Evolutionary conservation across 495 filamentous ascomycete species (phyloP), one percentile per base, ranked within the genome.

Genomic region (Penicillium lagena): DNA sequence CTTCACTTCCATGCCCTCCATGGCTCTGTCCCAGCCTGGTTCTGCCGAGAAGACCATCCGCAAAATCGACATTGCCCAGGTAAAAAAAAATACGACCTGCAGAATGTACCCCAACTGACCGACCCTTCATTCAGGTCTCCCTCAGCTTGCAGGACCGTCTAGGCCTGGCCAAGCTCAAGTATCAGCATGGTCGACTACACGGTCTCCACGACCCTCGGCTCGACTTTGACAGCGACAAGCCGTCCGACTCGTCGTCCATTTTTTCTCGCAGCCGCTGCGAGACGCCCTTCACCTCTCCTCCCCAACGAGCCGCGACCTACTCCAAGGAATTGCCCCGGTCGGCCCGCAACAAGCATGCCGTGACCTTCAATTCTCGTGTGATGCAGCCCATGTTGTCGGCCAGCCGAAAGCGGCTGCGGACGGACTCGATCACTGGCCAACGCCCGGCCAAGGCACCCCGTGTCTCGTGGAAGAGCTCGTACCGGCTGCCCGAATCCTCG

Each of bases 81-180:
- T 95, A 29, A 27, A 37, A 45, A 13, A 34, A 42, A 42, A 29
- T 41, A n/a, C 33, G 6, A 22, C 22, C 22, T 22, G 22, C 22
- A 3, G 6, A 22, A 22, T 22, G 22, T 22, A 6, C 22, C 22
- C 22, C 22, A 22, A 22, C 22, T 22, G 22, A 22, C 22, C 58
- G 28, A 58, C 49, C 12, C 28, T 30, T 9, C 35, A 29, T 17
- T 34, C 50, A 98, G 93, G 93, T 97, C 67, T 93, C 89, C 43
- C 73, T 90, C 64, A 84, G 82, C 56, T 72, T 99, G 30, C 88
- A 95, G 65, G 86, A 94, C 70, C 89, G 91, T 36, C 77, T 99
- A 30, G 91, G 94, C 52, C 78, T 97, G 40, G 93, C 93, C 60
- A 90, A 87, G 70, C 89, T 95, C 79, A 99, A 96, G 70, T 87